These are phyloP conservation scores for Triglochin maritima DNA, from an alignment of 106 monocot genomes.

Conservation along the genomic window DNA sequence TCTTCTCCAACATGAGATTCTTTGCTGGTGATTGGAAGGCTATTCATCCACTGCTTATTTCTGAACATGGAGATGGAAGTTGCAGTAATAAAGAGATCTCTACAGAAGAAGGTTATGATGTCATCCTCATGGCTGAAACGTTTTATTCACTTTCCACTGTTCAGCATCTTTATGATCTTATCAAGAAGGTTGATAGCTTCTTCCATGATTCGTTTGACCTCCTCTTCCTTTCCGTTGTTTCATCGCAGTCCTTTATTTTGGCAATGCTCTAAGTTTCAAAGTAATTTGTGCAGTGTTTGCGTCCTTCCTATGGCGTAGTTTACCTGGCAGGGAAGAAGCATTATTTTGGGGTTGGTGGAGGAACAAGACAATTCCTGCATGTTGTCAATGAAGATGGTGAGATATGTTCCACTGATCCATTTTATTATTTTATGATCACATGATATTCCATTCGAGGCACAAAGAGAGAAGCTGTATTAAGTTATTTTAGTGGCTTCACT, in stretches of 20 bases:
- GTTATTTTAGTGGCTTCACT: no score
- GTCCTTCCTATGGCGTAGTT: constrained; percentile 39
- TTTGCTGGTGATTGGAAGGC: constrained; percentile 98
- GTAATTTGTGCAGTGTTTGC: constrained; percentile 38
- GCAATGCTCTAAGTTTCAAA: neutral
- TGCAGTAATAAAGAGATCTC: neutral
- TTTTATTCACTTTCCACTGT: constrained; percentile 61
- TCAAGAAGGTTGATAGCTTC: constrained; percentile 49
- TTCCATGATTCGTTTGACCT: neutral
- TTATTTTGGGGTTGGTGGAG: constrained; percentile 97
- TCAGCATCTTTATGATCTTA: constrained; percentile 48
- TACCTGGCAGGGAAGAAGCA: constrained; percentile 98
- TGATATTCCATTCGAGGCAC: no score
- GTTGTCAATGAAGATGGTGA: constrained; percentile 80
- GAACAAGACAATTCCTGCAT: constrained; percentile 78
- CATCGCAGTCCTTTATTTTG: neutral
- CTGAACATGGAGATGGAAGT: constrained; percentile 4
- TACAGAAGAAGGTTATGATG: constrained; percentile 47
- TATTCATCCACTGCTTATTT: constrained; percentile 49
- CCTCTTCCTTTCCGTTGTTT: neutral
- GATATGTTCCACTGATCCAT: neutral
- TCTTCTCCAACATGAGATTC: constrained; percentile 32
- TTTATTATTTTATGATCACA: no score
- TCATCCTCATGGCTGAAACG: constrained; percentile 95
- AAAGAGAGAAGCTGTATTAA: no score